Conservation (phyloP, 257 asterid genomes). For the Prunella vulgaris region DNA sequence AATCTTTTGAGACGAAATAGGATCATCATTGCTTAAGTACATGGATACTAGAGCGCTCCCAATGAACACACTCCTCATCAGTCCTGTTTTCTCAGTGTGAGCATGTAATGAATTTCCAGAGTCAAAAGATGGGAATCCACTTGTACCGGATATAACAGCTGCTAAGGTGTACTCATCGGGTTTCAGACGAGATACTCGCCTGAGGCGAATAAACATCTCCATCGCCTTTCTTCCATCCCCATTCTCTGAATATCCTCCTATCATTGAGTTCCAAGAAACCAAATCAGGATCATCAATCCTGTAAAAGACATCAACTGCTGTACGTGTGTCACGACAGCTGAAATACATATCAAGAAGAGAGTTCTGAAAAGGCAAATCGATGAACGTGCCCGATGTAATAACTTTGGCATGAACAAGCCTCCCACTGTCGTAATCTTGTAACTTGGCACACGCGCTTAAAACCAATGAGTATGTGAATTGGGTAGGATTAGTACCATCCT, state of each 20-base stretch:
- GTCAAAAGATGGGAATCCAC: constrained; percentile 38
- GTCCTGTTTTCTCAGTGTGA: constrained; percentile 59
- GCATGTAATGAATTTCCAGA: constrained; percentile 80
- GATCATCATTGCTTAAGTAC: constrained; percentile 61
- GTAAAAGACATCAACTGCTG: constrained; percentile 43
- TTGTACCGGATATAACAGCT: constrained; percentile 48
- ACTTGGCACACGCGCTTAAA: constrained; percentile 65
- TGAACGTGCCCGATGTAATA: constrained; percentile 35
- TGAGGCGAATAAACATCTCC: constrained; percentile 43
- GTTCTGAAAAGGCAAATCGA: constrained; percentile 69
- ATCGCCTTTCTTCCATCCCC: constrained; percentile 60
- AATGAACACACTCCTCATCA: constrained; percentile 33
- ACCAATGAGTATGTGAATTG: constrained; percentile 66
- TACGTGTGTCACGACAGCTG: constrained; percentile 47
- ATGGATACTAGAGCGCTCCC: constrained; percentile 60
- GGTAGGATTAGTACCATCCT: constrained; percentile 36
- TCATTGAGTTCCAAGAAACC: constrained; percentile 89
- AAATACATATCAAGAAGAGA: constrained; percentile 77
- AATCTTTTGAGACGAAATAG: constrained; percentile 42
- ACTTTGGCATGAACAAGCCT: constrained; percentile 52
- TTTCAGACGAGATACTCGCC: constrained; percentile 19
- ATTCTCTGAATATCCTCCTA: constrained; percentile 61
- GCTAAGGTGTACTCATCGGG: constrained; percentile 81
- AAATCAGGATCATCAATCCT: constrained; percentile 56
- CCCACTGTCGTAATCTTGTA: constrained; percentile 43